phyloP scores from a whole-genome alignment of 805 yeast species.

The Candida qinlingensis region DNA sequence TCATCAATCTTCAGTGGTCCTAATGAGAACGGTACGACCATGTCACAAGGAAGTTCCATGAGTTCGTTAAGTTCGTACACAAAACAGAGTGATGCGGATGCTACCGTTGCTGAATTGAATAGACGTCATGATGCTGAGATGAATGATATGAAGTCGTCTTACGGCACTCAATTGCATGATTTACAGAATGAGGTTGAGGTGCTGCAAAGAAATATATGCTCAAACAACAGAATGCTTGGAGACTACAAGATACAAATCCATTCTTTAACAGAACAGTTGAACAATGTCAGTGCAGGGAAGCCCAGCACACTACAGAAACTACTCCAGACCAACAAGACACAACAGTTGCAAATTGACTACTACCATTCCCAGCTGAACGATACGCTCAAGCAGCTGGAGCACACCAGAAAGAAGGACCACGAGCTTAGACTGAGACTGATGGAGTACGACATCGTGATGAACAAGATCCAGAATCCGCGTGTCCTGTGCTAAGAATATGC shows the following conservation, averaged over 20 bases:
- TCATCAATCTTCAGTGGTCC: constrained; percentile 8
- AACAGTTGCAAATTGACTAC: constrained; percentile 10
- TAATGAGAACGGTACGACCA: constrained; percentile 1
- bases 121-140: constrained; percentile 12
- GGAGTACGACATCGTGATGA: constrained; percentile 6
- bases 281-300: not conserved
- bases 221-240: not conserved
- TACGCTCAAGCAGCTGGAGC: constrained; percentile 12
- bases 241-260: not conserved
- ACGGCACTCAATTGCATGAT: constrained; percentile 3
- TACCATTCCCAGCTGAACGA: constrained; percentile 14
- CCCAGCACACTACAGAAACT: constrained; percentile 6
- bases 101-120: constrained; percentile 5
- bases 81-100: not conserved
- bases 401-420: constrained; percentile 17
- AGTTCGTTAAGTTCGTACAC: constrained; percentile 11
- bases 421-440: constrained; percentile 16
- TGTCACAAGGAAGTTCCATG: constrained; percentile 20
- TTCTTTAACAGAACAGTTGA: constrained; percentile 1
- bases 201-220: not conserved
- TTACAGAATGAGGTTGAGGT: constrained; percentile 6
- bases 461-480: not conserved
- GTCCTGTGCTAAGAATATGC: not conserved
- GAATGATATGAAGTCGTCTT: constrained; percentile 2
- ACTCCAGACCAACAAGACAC: constrained; percentile 6